Conservation (phyloP, 257 asterid genomes). For the Vinca minor region DNA sequence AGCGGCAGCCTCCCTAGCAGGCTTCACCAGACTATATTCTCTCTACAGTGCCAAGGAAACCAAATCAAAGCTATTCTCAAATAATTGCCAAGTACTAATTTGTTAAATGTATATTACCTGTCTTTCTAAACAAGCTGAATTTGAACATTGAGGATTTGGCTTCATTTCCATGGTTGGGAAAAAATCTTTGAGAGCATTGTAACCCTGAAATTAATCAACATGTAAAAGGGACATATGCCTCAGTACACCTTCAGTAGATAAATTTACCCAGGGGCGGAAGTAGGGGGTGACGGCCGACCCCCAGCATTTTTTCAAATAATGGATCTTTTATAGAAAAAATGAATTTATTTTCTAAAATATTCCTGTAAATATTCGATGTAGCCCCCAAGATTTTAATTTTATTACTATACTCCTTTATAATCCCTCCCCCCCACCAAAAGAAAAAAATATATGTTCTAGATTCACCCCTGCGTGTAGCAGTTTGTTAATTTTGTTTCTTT, state of each 20-base stretch:
- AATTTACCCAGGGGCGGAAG: no score
- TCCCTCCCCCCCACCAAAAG: no score
- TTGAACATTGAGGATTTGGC: constrained; percentile 93
- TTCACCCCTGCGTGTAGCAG: neutral
- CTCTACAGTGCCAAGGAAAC: constrained; percentile 35
- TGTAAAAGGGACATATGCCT: neutral
- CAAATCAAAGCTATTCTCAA: constrained; percentile 4
- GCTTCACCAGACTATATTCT: constrained; percentile 66
- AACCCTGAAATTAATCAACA: constrained; percentile 53
- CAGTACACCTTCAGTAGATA: neutral
- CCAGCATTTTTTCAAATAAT: no score
- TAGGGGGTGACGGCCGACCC: no score
- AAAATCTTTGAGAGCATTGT: constrained; percentile 91
- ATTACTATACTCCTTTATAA: no score
- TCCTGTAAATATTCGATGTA: no score
- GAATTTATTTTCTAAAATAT: no score
- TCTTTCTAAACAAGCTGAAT: constrained; percentile 89
- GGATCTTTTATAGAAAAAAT: no score
- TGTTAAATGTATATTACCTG: constrained; percentile 44
- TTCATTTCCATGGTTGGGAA: constrained; percentile 98
- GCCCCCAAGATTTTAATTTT: no score
- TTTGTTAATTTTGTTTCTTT: neutral
- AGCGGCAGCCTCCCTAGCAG: constrained; percentile 87
- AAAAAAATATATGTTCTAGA: no score
- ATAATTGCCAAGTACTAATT: constrained; percentile 5